These are phyloP conservation scores for Petunia secreta DNA, from an alignment of 257 asterid species.

Conservation along the genomic window DNA sequence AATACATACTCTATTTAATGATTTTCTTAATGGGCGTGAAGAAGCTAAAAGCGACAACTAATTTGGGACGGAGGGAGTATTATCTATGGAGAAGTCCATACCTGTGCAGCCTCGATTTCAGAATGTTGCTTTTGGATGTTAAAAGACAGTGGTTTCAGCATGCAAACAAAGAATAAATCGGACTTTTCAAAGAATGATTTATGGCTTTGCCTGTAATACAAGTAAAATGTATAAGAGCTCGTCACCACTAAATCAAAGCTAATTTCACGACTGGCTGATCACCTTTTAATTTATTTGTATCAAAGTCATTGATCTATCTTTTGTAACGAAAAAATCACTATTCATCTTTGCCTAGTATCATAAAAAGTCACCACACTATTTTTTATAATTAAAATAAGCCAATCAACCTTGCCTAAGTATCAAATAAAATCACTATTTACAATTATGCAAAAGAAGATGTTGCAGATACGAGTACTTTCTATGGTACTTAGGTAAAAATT, in stretches of 20 bases:
- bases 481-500: no score
- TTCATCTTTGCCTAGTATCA: background rate
- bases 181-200: background rate
- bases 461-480: no score
- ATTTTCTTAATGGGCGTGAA: no score
- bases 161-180: background rate
- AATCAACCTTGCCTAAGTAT: no score
- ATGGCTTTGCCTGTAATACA: background rate
- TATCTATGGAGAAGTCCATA: background rate
- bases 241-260: background rate
- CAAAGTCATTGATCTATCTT: no score
- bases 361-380: background rate
- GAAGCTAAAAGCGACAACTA: no score
- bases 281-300: no score
- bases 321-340: background rate
- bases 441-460: no score
- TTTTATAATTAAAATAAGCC: no score
- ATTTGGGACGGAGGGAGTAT: no score
- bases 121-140: background rate
- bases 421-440: no score
- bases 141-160: background rate
- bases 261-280: background rate
- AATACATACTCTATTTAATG: no score
- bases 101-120: background rate
- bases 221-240: background rate